Base-by-base conservation (phyloP, 2,329 filamentous ascomycete species). In the Myriosclerotinia curreyana region DNA sequence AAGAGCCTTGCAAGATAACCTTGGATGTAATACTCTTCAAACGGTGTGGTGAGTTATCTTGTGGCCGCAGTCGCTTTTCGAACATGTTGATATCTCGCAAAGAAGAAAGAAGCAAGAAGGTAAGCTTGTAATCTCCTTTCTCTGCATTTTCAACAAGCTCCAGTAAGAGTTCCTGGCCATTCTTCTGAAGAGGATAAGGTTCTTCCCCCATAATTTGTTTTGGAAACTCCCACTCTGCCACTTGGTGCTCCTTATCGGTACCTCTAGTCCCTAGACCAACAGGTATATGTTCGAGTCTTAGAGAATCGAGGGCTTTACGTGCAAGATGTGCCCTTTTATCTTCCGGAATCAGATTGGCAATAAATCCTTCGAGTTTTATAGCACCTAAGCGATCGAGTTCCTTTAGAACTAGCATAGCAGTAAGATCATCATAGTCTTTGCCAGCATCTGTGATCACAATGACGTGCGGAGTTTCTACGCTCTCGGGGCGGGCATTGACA, bases 371-470 rank as follows among this genome's bases (percentile, higher is more conserved):
- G 1, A 74, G 49, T n/a, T 66, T 52, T 17, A 74, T 60, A 8
- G 71, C 44, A 6, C 70, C 69, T 22, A 73, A 62, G 12, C 71
- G 67, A 59, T 72, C 65, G 0, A 73, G 66, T 53, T 74, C 72
- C 46, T 70, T 71, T 12, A 74, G 61, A 48, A 72, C 36, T 3
- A 73, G 60, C 69, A 72, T 66, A 20, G 72, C 71, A 15, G 69
- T 64, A 15, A 74, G 51, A 60, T 74, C 72, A 42, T 74, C 72
- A 54, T 69, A 71, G 50, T 74, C 72, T 53, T 73, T 74, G 2
- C 67, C 70, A 11, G 73, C 64, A 65, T 74, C 72, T 6, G 71
- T 72, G 34, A 73, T 71, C 14, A 69, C 68, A 14, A 71, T 55
- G 8, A 74, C 62, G 3, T 65, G 67, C 15, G 72, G 70, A 12